phyloP scores from a whole-genome alignment of 192 early-diverging fungal genomes.

The Entomortierella chlamydospora region DNA sequence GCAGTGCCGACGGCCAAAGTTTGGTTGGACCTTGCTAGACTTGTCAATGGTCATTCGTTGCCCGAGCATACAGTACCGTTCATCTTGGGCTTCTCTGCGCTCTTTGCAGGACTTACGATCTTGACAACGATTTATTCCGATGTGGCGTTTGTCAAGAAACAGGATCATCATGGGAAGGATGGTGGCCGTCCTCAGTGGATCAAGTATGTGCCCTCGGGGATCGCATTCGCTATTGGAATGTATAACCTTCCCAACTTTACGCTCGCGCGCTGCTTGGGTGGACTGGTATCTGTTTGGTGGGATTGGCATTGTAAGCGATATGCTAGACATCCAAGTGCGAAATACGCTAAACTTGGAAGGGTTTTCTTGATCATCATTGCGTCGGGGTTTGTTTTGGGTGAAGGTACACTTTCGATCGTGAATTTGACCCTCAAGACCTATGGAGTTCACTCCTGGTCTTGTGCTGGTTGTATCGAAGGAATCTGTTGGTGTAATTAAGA shows the following conservation, averaged over 20 bases:
- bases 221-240: slow-evolving; percentile 85
- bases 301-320: slow-evolving; percentile 54
- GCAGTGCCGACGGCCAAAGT: slow-evolving; percentile 80
- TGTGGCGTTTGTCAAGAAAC: slow-evolving; percentile 23
- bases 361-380: slow-evolving; percentile 80
- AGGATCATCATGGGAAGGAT: slow-evolving; percentile 35
- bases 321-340: slow-evolving; percentile 20
- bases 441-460: slow-evolving; percentile 47
- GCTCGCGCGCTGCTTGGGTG: slow-evolving; percentile 74
- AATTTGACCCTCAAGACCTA: slow-evolving; percentile 61
- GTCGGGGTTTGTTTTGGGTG: slow-evolving; percentile 81
- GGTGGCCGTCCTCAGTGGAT: slow-evolving; percentile 53
- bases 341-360: slow-evolving; percentile 52
- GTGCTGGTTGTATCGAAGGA: slow-evolving; percentile 36
- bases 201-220: slow-evolving; percentile 71
- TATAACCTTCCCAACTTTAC: slow-evolving; percentile 85
- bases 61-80: slow-evolving; percentile 74
- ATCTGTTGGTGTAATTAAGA: slow-evolving; percentile 42
- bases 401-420: slow-evolving; percentile 78
- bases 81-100: slow-evolving; percentile 61
- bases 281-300: slow-evolving; percentile 62
- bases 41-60: slow-evolving; percentile 80
- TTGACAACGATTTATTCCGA: slow-evolving; percentile 48
- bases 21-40: slow-evolving; percentile 82
- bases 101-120: slow-evolving; percentile 65